Evolutionary conservation across 2,329 filamentous ascomycete genomes (phyloP).

Genomic region (Fonsecaea nubica): DNA sequence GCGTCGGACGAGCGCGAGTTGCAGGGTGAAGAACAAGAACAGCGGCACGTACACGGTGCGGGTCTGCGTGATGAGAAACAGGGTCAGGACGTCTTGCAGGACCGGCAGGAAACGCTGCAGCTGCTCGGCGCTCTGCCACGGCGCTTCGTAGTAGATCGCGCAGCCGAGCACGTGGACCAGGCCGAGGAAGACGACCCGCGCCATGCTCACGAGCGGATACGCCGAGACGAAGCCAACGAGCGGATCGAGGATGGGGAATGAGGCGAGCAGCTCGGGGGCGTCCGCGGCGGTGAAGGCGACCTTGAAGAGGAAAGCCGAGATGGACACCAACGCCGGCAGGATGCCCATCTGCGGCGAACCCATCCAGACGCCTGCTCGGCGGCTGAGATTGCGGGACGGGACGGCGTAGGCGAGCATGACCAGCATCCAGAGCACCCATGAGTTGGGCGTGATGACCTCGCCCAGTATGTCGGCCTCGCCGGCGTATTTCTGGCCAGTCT

Average conservation of each 20-base stretch:
- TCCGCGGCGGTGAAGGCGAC: conserved; percentile 85
- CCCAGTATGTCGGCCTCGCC: conserved; percentile 88
- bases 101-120: conserved; percentile 37
- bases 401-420: conserved; percentile 73
- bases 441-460: conserved; percentile 68
- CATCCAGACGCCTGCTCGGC: conserved; percentile 39
- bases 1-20: conserved; percentile 59
- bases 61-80: conserved; percentile 87
- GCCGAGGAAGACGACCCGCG: conserved; percentile 58
- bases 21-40: conserved; percentile 74
- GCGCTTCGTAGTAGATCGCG: conserved; percentile 37
- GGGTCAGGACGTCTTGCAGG: conserved; percentile 72
- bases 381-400: conserved; percentile 57
- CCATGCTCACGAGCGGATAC: conserved; percentile 52
- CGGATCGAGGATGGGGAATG: conserved; percentile 44
- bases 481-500: conserved; percentile 94
- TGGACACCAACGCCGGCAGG: conserved; percentile 48
- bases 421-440: conserved; percentile 74
- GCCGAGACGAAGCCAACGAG: conserved; percentile 47
- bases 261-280: conserved; percentile 76
- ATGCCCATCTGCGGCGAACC: conserved; percentile 34
- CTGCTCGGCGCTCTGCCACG: conserved; percentile 31
- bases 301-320: conserved; percentile 80
- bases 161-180: conserved; percentile 45
- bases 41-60: conserved; percentile 84